Evolutionary conservation across 495 filamentous ascomycete genomes (phyloP).

Genomic region (Penicillium turbatum): DNA sequence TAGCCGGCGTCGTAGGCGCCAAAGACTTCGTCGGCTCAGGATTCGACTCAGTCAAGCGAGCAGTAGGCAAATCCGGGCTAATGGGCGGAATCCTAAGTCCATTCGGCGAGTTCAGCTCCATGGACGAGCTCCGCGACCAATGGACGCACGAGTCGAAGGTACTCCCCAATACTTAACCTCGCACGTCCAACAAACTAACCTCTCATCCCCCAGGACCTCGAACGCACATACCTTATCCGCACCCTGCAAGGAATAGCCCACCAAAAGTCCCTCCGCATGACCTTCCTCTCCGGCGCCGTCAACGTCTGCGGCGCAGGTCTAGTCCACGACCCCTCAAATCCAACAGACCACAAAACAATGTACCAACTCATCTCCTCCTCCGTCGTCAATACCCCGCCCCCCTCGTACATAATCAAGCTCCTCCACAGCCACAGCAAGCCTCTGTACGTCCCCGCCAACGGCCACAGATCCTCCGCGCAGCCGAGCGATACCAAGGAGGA

Average conservation of each 20-base stretch:
- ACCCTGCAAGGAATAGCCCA: slow-evolving; percentile 92
- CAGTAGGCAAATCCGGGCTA: slow-evolving; percentile 87
- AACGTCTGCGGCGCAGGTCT: slow-evolving; percentile 89
- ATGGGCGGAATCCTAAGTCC: slow-evolving; percentile 94
- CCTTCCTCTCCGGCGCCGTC: slow-evolving; percentile 89
- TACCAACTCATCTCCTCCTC: slow-evolving; percentile 92
- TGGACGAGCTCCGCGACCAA: slow-evolving; percentile 90
- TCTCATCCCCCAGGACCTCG: slow-evolving; percentile 88
- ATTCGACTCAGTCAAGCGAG: slow-evolving; percentile 91
- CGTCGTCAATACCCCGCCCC: slow-evolving; percentile 83
- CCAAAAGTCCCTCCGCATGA: slow-evolving; percentile 92
- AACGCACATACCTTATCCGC: slow-evolving; percentile 92
- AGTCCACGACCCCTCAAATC: slow-evolving; percentile 88
- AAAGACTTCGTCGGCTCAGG: slow-evolving; percentile 87
- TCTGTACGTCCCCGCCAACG: slow-evolving; percentile 87
- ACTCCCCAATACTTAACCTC: too few species aligned
- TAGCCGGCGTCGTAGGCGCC: slow-evolving; percentile 90
- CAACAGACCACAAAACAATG: slow-evolving; percentile 96
- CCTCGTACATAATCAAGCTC: slow-evolving; percentile 81
- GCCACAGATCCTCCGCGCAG: slow-evolving; percentile 61
- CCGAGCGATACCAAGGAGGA: slow-evolving; percentile 90
- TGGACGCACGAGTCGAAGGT: slow-evolving; percentile 98
- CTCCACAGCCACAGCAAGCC: slow-evolving; percentile 82
- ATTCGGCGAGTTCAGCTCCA: slow-evolving; percentile 94
- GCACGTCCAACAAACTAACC: too few species aligned